Evolutionary conservation across 805 yeast genomes (phyloP).

Genomic region (Cyberlindnera euphorbiae): DNA sequence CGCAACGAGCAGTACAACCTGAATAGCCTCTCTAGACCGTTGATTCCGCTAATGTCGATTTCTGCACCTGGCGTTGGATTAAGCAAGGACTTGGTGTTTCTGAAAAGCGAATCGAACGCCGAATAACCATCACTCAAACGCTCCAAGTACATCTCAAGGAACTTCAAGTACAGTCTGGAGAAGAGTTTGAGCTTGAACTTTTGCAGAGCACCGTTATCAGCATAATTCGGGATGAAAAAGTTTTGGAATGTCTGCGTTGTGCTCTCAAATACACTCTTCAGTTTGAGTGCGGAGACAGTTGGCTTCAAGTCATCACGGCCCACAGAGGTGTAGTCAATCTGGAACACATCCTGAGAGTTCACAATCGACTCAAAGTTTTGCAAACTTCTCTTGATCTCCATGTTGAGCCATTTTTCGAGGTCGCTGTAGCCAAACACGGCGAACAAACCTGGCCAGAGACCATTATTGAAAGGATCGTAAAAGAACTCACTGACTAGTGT

Average conservation of each 20-base stretch:
- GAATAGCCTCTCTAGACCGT: constrained; percentile 26
- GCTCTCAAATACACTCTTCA: constrained; percentile 40
- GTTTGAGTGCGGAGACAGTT: constrained; percentile 38
- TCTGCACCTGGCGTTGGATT: constrained; percentile 9
- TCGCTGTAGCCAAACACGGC: constrained; percentile 20
- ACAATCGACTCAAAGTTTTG: constrained; percentile 42
- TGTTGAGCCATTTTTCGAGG: constrained; percentile 43
- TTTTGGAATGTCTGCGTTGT: constrained; percentile 36
- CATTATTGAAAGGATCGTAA: constrained; percentile 32
- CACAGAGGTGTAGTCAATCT: constrained; percentile 41
- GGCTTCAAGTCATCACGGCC: constrained; percentile 28
- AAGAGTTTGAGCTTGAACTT: constrained; percentile 43
- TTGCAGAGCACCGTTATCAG: constrained; percentile 34
- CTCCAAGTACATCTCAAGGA: constrained; percentile 36
- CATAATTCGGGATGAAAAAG: constrained; percentile 22
- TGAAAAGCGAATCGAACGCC: constrained; percentile 24
- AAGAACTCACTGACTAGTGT: constrained; percentile 34
- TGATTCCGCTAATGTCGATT: constrained; percentile 21
- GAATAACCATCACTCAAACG: constrained; percentile 27
- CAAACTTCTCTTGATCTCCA: constrained; percentile 42
- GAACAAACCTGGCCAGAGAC: constrained; percentile 29
- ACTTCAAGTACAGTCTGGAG: constrained; percentile 38
- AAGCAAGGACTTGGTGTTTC: constrained; percentile 12
- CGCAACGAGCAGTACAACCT: constrained; percentile 24
- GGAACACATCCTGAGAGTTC: constrained; percentile 36